These are phyloP conservation scores for Leishmania gerbilli DNA, from an alignment of 208 protist genomes.

Conservation along the genomic window DNA sequence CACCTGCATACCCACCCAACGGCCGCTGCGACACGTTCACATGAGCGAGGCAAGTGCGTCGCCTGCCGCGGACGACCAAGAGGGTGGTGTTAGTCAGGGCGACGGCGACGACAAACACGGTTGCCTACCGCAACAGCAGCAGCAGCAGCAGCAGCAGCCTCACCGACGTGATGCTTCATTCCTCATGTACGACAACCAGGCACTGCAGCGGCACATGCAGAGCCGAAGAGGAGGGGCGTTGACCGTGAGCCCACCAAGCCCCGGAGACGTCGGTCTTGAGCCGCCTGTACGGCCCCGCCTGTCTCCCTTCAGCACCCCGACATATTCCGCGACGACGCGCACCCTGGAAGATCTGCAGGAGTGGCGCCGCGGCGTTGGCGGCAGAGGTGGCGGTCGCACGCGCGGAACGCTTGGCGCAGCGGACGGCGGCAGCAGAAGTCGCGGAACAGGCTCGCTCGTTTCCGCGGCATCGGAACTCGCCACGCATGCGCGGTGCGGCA, in stretches of 20 bases:
- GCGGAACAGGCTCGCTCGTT: background rate
- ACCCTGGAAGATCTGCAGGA: background rate
- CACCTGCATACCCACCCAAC: background rate
- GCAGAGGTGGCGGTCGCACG: background rate
- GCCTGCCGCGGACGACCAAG: background rate
- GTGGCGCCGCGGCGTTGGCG: background rate
- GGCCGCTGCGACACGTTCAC: background rate
- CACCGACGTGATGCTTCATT: background rate
- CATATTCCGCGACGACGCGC: background rate
- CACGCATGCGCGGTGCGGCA: background rate
- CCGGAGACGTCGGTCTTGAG: constrained; percentile 20
- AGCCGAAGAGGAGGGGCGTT: background rate
- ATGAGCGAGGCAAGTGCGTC: constrained; percentile 3
- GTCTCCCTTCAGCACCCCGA: background rate
- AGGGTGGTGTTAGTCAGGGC: background rate
- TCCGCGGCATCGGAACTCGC: background rate
- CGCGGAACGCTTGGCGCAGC: background rate
- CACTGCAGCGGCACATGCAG: background rate
- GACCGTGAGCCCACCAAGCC: constrained; percentile 22
- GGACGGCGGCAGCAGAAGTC: too few species aligned
- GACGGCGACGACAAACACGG: background rate
- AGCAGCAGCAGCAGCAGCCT: background rate
- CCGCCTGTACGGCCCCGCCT: background rate
- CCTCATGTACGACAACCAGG: background rate
- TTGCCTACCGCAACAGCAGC: background rate